Evolutionary conservation across 805 yeast genomes (phyloP).

Genomic region (Wickerhamiella brachini): DNA sequence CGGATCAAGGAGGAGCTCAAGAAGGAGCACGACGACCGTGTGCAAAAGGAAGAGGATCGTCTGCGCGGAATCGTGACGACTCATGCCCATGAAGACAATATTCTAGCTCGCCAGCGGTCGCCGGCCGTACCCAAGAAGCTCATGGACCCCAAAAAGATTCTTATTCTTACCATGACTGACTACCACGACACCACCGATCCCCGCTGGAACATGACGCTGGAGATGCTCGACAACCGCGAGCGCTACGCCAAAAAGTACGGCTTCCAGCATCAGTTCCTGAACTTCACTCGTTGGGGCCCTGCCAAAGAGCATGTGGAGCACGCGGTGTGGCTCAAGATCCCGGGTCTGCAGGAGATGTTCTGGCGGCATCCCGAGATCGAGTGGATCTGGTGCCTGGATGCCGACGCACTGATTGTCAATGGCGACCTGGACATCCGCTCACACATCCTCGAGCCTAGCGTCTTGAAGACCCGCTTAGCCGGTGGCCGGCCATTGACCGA

Average conservation of each 20-base stretch:
- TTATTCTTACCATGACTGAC: background rate
- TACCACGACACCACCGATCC: background rate
- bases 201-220: background rate
- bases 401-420: slow-evolving; percentile 26
- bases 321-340: slow-evolving; percentile 24
- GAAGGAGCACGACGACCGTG: background rate
- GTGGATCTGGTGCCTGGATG: slow-evolving; percentile 30
- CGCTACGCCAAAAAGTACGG: slow-evolving; percentile 23
- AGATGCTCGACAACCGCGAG: slow-evolving; percentile 19
- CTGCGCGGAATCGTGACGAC: background rate
- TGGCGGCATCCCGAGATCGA: slow-evolving; percentile 23
- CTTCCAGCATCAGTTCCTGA: slow-evolving; percentile 20
- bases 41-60: background rate
- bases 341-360: slow-evolving; percentile 24
- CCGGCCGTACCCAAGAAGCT: background rate
- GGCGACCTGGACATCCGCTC: slow-evolving; percentile 18
- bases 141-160: background rate
- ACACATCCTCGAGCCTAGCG: slow-evolving; percentile 20
- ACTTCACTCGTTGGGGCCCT: slow-evolving; percentile 16
- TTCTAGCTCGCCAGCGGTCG: background rate
- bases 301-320: slow-evolving; percentile 6
- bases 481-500: slow-evolving; percentile 16
- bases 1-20: background rate
- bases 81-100: background rate
- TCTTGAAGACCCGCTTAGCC: slow-evolving; percentile 15